These are phyloP conservation scores for Lecanosticta acicola DNA, from an alignment of 2,329 filamentous ascomycete species.

Conservation along the genomic window DNA sequence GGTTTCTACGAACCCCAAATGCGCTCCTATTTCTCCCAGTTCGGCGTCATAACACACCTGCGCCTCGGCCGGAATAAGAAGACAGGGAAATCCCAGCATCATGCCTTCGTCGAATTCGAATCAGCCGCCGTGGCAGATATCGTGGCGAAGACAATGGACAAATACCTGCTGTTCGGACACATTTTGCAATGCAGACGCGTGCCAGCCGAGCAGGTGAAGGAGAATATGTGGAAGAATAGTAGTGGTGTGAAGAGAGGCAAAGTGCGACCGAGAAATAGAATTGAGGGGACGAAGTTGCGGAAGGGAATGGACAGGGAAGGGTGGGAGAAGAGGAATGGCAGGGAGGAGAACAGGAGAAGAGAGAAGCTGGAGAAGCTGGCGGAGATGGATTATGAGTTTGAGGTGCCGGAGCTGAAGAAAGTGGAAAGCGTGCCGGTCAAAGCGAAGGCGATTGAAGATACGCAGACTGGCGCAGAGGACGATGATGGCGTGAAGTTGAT, in stretches of 20 bases:
- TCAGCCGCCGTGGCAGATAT: conserved; percentile 77
- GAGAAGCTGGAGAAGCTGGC: conserved; percentile 69
- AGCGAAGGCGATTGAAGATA: conserved; percentile 33
- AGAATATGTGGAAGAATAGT: conserved; percentile 66
- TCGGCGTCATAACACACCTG: conserved; percentile 72
- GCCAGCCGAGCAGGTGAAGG: conserved; percentile 69
- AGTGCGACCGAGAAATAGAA: conserved; percentile 84
- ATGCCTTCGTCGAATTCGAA: conserved; percentile 85
- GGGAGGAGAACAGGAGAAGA: conserved; percentile 65
- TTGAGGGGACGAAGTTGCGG: conserved; percentile 69
- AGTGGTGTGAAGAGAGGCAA: conserved; percentile 53
- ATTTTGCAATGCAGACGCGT: conserved; percentile 83
- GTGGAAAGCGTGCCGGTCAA: conserved; percentile 49
- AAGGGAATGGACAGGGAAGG: conserved; percentile 64
- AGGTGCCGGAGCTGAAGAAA: conserved; percentile 64
- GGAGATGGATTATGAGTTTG: conserved; percentile 77
- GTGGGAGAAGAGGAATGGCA: conserved; percentile 72
- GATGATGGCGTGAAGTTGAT: conserved; percentile 24
- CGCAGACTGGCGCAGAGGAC: conserved; percentile 22
- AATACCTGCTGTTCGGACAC: conserved; percentile 92
- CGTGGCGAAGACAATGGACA: conserved; percentile 93
- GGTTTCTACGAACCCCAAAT: conserved; percentile 98
- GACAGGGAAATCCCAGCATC: conserved; percentile 88
- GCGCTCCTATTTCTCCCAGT: conserved; percentile 88
- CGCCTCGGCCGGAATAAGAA: conserved; percentile 86